Conservation (phyloP, 2,329 filamentous ascomycete genomes). For the Hypocreales sp. region DNA sequence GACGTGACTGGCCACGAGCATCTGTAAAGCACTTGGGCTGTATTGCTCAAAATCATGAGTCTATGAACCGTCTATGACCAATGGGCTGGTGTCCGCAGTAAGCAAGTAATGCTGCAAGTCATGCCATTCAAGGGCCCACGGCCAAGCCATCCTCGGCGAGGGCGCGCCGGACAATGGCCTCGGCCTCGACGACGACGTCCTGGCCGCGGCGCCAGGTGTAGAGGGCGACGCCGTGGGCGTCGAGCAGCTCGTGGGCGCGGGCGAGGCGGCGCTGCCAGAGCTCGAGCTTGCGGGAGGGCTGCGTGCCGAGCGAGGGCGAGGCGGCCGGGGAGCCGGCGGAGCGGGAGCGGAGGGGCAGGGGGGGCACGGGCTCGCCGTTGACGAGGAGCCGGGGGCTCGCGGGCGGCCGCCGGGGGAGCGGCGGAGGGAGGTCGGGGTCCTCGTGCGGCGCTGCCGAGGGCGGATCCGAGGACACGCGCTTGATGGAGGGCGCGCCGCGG, state of each 20-base stretch:
- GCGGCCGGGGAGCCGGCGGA: slow-evolving; percentile 15
- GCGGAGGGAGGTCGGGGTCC: too few species aligned
- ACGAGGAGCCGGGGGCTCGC: slow-evolving; percentile 14
- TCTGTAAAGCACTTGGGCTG: too few species aligned
- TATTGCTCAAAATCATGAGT: too few species aligned
- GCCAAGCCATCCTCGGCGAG: too few species aligned
- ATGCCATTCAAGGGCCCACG: too few species aligned
- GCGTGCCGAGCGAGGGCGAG: slow-evolving; percentile 27
- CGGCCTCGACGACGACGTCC: slow-evolving; percentile 53
- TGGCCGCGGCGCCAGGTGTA: slow-evolving; percentile 59
- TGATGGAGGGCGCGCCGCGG: slow-evolving; percentile 19
- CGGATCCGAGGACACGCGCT: background rate
- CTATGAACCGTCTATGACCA: too few species aligned
- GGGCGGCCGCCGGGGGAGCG: slow-evolving; percentile 20
- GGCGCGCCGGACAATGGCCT: slow-evolving; percentile 53
- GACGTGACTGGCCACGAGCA: too few species aligned
- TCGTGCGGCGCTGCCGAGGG: too few species aligned
- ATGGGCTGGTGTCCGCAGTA: too few species aligned
- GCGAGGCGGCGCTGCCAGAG: slow-evolving; percentile 56
- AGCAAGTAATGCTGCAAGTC: too few species aligned
- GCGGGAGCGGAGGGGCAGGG: slow-evolving; percentile 3
- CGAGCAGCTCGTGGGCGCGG: slow-evolving; percentile 46
- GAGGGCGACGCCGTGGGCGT: slow-evolving; percentile 48
- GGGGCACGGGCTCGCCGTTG: slow-evolving; percentile 21
- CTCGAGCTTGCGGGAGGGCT: slow-evolving; percentile 61